Evolutionary conservation across 2,329 filamentous ascomycete species (phyloP), one percentile per base, ranked within the genome.

Genomic region (Colletotrichum endophyticum): DNA sequence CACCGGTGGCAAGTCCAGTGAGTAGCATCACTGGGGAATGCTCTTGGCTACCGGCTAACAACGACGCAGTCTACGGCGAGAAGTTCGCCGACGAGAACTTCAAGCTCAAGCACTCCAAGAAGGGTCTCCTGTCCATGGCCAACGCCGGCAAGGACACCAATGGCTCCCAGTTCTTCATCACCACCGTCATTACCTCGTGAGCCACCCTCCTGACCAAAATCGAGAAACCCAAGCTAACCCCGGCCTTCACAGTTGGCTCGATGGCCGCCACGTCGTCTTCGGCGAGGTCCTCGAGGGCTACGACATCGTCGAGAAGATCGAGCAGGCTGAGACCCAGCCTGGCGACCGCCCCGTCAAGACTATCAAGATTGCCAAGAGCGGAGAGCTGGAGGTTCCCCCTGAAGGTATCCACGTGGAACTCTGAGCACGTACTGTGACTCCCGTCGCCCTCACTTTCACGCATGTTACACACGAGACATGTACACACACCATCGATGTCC

Each of bases 321-420:
- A 97, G 89, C 92, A 93, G 81, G 89, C 90, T 80, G 85, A 91
- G 83, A 96, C 94, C 84, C 86, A 84, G 78, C 81, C 88, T 61
- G 91, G 91, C 80, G 94, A 96, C 88, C 94, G 92, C 87, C 95
- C 95, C 32, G 84, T 84, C 78, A 87, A 93, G 87, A 84, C 89
- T 25, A 89, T 97, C 87, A 96, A 93, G 89, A 95, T 98, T 83
- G 90, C 85, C 84, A 95, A 96, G 91, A 95, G 94, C 87, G 95
- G 95, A 86, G 95, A 96, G 90, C 89, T 97, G 81, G 91, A 93
- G 85, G 93, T 96, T 80, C 94, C 95, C 85, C 89, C 92, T 89
- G 95, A 97, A 97, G 95, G 95, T 97, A 96, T 95, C 89, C 94
- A 96, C 88, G 91, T 93, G 88, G 95, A 97, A 88, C 94, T 97